Evolutionary conservation across 805 yeast genomes (phyloP).

Genomic region (Saccharomycopsis fodiens): DNA sequence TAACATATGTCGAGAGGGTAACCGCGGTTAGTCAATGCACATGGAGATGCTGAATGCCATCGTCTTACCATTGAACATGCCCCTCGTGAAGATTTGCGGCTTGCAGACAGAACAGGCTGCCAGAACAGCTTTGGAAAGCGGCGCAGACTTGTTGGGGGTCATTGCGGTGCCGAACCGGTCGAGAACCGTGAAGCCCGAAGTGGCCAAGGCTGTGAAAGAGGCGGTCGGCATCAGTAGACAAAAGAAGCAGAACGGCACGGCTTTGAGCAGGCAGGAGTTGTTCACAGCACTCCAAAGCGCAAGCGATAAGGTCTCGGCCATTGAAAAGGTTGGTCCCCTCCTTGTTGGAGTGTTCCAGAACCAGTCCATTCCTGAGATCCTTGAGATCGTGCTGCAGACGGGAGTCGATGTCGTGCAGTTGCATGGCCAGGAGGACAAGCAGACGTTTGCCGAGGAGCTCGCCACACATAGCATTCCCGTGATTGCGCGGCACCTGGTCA

Average conservation of each 20-base stretch:
- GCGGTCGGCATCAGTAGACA: conserved; percentile 25
- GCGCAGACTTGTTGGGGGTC: conserved; percentile 76
- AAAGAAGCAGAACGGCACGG: conserved; percentile 22
- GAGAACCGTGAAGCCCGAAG: conserved; percentile 50
- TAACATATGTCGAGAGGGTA: no score
- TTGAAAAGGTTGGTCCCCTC: conserved; percentile 50
- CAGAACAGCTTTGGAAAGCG: conserved; percentile 52
- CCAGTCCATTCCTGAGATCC: conserved; percentile 54
- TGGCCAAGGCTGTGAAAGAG: conserved; percentile 40
- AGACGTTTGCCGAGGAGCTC: conserved; percentile 23
- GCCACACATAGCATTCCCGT: conserved; percentile 41
- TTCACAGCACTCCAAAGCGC: background rate
- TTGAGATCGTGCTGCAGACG: conserved; percentile 31
- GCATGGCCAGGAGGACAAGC: conserved; percentile 67
- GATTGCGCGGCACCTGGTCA: conserved; percentile 65
- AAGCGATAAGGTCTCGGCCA: conserved; percentile 21
- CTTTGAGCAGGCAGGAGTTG: conserved; percentile 13
- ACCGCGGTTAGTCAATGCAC: no score
- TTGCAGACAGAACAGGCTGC: conserved; percentile 65
- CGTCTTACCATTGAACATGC: background rate
- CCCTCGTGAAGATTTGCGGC: conserved; percentile 82
- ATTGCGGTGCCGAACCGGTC: conserved; percentile 79
- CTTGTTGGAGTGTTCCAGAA: conserved; percentile 89
- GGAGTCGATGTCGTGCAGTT: conserved; percentile 75
- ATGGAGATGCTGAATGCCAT: no score